Conservation (phyloP, 164 flowering plant species). For the Annona squamosa region DNA sequence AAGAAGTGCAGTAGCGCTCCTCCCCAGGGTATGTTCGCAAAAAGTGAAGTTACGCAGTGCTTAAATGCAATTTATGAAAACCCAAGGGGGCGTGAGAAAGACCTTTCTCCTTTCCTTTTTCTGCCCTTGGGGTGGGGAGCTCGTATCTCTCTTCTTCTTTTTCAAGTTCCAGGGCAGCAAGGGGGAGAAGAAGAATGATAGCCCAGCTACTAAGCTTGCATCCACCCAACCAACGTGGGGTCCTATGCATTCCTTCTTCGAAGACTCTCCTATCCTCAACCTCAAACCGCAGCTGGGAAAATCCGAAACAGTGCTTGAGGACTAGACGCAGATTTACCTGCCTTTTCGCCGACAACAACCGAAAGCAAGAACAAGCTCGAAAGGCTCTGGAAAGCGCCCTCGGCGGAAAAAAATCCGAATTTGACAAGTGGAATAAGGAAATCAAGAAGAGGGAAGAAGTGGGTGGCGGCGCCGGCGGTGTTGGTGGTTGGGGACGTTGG, state of each 20-base stretch:
- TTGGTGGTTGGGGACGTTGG: constrained; percentile 48
- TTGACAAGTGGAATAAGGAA: constrained; percentile 88
- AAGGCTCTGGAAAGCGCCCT: constrained; percentile 91
- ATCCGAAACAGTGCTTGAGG: neutral
- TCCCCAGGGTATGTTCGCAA: too few species aligned
- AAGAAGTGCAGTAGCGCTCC: too few species aligned
- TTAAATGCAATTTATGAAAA: too few species aligned
- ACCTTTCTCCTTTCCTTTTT: too few species aligned
- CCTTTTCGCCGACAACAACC: constrained; percentile 1
- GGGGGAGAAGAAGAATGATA: neutral
- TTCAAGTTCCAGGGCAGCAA: neutral
- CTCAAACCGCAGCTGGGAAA: neutral
- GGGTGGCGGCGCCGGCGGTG: constrained; percentile 51
- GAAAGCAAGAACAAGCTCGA: constrained; percentile 72
- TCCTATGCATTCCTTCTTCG: neutral
- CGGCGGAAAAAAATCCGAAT: constrained; percentile 77
- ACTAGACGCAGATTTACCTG: neutral
- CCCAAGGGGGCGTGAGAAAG: too few species aligned
- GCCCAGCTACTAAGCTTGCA: constrained; percentile 1
- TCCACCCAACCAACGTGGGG: neutral
- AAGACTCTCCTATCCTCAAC: neutral
- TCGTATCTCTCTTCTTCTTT: neutral
- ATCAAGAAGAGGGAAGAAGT: constrained; percentile 67
- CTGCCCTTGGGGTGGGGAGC: too few species aligned
- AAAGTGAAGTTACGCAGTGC: too few species aligned